Conservation (phyloP, 495 filamentous ascomycete genomes). For the Entonaema liquescens region DNA sequence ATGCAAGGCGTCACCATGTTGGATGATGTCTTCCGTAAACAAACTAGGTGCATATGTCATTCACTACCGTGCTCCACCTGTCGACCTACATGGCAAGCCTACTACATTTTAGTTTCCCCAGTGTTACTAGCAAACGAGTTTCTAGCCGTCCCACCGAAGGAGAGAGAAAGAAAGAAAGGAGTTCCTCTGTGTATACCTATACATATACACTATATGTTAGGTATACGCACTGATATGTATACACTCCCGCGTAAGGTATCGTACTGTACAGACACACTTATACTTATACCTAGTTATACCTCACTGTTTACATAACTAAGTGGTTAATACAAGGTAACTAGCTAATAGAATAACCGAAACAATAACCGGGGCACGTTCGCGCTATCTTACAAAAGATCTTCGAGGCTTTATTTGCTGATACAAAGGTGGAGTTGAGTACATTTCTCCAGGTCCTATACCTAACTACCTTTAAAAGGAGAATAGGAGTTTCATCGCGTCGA, state of each 20-base stretch:
- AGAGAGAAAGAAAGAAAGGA: background rate
- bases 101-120: background rate
- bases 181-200: constrained; percentile 10
- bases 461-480: background rate
- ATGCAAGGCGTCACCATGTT: constrained; percentile 27
- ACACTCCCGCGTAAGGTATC: background rate
- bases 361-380: constrained; percentile 15
- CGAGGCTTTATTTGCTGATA: background rate
- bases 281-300: background rate
- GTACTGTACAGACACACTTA: no score
- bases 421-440: background rate
- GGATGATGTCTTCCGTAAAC: constrained; percentile 23
- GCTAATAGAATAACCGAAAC: constrained; percentile 9
- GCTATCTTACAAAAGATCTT: background rate
- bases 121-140: constrained; percentile 16
- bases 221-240: background rate
- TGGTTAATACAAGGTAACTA: background rate
- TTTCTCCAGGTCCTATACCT: background rate
- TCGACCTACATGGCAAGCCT: background rate
- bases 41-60: constrained; percentile 20
- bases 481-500: constrained; percentile 35
- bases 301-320: background rate
- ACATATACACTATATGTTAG: background rate
- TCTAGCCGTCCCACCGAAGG: constrained; percentile 20
- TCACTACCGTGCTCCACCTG: constrained; percentile 28